These are phyloP conservation scores for Stagonosporopsis chrysanthemi DNA, from an alignment of 2,329 filamentous ascomycete species.

Conservation along the genomic window DNA sequence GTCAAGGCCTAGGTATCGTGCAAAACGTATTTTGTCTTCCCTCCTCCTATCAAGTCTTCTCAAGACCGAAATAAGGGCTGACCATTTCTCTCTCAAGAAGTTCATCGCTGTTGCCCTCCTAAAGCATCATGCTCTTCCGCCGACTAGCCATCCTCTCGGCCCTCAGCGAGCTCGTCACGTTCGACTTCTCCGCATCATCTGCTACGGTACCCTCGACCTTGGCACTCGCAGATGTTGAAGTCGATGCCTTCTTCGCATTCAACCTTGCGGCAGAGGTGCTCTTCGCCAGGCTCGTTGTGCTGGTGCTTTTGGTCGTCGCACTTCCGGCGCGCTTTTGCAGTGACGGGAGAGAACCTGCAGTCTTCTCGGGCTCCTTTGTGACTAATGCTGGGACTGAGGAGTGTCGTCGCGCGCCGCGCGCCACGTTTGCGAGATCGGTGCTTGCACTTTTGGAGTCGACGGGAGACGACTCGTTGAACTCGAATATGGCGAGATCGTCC, in stretches of 20 bases:
- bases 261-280: slow-evolving; percentile 26
- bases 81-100: background rate
- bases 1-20: slow-evolving; percentile 14
- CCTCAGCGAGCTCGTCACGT: slow-evolving; percentile 33
- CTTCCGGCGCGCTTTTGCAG: slow-evolving; percentile 41
- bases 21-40: background rate
- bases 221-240: slow-evolving; percentile 5
- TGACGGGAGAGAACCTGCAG: slow-evolving; percentile 28
- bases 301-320: slow-evolving; percentile 27
- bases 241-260: slow-evolving; percentile 20
- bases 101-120: slow-evolving; percentile 12
- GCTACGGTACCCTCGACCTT: slow-evolving; percentile 11
- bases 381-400: slow-evolving; percentile 38
- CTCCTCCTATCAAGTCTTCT: background rate
- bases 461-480: slow-evolving; percentile 48
- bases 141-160: slow-evolving; percentile 50
- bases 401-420: slow-evolving; percentile 42
- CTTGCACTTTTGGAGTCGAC: slow-evolving; percentile 30
- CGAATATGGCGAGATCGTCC: slow-evolving; percentile 48
- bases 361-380: slow-evolving; percentile 21
- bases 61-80: background rate
- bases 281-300: slow-evolving; percentile 25
- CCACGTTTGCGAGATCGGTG: slow-evolving; percentile 39
- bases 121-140: slow-evolving; percentile 55
- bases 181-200: slow-evolving; percentile 16